phyloP scores from a whole-genome alignment of 2,329 filamentous ascomycete genomes.

The Aureobasidium sp. region DNA sequence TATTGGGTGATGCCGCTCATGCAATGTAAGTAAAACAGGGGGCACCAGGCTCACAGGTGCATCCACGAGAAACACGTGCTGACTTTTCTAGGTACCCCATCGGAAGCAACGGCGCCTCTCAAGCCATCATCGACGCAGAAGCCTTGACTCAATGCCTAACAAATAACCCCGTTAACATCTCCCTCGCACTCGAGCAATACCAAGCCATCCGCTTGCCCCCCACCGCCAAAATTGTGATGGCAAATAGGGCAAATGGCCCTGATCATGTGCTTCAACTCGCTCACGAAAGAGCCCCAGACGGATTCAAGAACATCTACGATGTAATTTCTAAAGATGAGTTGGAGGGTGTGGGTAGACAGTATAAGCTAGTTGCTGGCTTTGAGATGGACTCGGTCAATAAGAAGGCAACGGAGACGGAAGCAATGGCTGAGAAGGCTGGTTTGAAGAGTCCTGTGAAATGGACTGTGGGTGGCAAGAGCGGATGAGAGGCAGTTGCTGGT shows the following conservation, averaged over 20 bases:
- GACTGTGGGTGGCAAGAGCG: constrained; percentile 3
- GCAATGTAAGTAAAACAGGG: constrained; percentile 27
- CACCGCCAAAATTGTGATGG: constrained; percentile 39
- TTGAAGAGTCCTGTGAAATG: constrained; percentile 17
- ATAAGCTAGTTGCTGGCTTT: constrained; percentile 37
- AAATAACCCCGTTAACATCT: constrained; percentile 19
- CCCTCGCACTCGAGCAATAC: constrained; percentile 29
- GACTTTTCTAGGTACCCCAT: constrained; percentile 27
- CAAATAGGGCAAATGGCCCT: constrained; percentile 38
- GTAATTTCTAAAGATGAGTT: constrained; percentile 18
- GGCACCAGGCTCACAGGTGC: too few species aligned
- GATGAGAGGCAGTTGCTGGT: neutral
- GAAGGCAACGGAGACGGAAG: constrained; percentile 30
- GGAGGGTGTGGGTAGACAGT: constrained; percentile 20
- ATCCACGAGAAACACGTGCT: too few species aligned
- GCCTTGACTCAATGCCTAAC: constrained; percentile 28
- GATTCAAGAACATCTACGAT: constrained; percentile 31
- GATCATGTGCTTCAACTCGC: constrained; percentile 39
- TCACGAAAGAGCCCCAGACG: constrained; percentile 35
- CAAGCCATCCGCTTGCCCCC: constrained; percentile 32
- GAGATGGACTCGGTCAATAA: constrained; percentile 37
- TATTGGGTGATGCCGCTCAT: constrained; percentile 35
- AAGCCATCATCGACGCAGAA: constrained; percentile 38
- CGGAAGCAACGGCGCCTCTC: constrained; percentile 35
- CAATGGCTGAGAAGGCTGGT: constrained; percentile 17